phyloP scores from a whole-genome alignment of 2,329 filamentous ascomycete species.

The Conoideocrella luteorostrata region DNA sequence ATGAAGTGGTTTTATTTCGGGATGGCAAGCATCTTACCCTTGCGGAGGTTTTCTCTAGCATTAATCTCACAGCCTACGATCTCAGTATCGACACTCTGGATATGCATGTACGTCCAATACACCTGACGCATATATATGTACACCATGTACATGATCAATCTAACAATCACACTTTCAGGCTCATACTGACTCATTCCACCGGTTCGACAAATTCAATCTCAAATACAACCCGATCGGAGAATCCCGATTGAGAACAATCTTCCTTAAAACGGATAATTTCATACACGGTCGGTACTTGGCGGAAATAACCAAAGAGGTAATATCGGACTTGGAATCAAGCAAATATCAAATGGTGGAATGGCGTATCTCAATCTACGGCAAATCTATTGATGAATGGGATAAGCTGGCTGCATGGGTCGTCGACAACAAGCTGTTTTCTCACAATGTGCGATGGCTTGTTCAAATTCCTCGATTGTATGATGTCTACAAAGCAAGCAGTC shows the following conservation, averaged over 20 bases:
- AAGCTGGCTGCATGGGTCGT: slow-evolving; percentile 96
- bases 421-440: slow-evolving; percentile 96
- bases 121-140: not conserved
- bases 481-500: slow-evolving; percentile 82
- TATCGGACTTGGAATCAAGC: slow-evolving; percentile 92
- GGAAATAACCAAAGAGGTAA: slow-evolving; percentile 97
- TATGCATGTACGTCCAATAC: slow-evolving; percentile 76
- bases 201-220: slow-evolving; percentile 98
- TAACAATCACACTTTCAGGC: slow-evolving; percentile 45
- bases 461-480: slow-evolving; percentile 93
- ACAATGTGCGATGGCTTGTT: slow-evolving; percentile 95
- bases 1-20: slow-evolving; percentile 86
- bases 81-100: slow-evolving; percentile 96
- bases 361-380: slow-evolving; percentile 96
- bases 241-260: slow-evolving; percentile 92
- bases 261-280: slow-evolving; percentile 96
- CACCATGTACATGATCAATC: not conserved
- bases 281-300: slow-evolving; percentile 93
- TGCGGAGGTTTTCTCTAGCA: slow-evolving; percentile 91
- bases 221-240: slow-evolving; percentile 98
- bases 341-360: slow-evolving; percentile 99
- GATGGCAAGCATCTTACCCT: slow-evolving; percentile 90
- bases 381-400: slow-evolving; percentile 90
- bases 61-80: slow-evolving; percentile 95
- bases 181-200: slow-evolving; percentile 95